phyloP scores from a whole-genome alignment of 2,329 filamentous ascomycete species.

The Botrytis aclada region DNA sequence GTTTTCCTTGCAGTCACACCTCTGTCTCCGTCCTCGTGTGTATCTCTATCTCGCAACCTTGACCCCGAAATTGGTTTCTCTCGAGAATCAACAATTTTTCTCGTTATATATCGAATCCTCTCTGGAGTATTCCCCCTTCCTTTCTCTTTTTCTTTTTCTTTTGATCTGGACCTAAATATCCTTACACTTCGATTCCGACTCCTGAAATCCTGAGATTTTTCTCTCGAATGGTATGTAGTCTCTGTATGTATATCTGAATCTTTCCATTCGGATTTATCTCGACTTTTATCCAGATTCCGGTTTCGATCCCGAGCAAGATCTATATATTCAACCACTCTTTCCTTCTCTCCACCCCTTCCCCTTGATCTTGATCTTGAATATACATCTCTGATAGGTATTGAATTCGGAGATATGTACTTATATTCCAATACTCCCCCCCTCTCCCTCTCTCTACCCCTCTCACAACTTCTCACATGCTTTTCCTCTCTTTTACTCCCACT shows the following conservation, averaged over 20 bases:
- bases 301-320: not conserved
- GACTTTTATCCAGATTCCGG: too few relatives aligned
- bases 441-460: not conserved
- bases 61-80: too few relatives aligned
- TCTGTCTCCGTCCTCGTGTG: too few relatives aligned
- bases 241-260: too few relatives aligned
- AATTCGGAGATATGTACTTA: not conserved
- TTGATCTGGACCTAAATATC: too few relatives aligned
- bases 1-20: not conserved
- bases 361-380: not conserved
- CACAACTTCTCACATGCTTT: not conserved
- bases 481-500: conserved; percentile 64
- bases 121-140: not conserved
- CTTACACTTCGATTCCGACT: too few relatives aligned
- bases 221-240: too few relatives aligned
- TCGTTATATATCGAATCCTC: not conserved
- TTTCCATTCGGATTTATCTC: too few relatives aligned
- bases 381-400: not conserved
- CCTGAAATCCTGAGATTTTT: too few relatives aligned
- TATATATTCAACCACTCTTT: not conserved
- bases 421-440: not conserved
- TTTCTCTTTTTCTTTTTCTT: not conserved
- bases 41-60: not conserved
- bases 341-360: not conserved
- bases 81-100: not conserved